phyloP scores from a whole-genome alignment of 495 filamentous ascomycete genomes.

The Aspergillus steynii region DNA sequence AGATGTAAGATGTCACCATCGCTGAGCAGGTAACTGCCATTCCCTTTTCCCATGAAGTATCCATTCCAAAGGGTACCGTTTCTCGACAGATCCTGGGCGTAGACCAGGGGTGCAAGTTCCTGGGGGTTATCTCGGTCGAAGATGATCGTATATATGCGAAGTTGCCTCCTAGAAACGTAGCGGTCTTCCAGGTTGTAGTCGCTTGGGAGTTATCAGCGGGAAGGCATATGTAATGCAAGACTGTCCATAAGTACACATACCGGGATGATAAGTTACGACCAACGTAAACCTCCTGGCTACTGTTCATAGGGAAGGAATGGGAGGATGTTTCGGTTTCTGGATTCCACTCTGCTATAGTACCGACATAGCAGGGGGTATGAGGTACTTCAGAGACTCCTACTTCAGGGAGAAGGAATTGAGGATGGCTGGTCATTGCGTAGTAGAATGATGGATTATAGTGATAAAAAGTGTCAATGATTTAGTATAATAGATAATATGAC shows the following conservation, averaged over 20 bases:
- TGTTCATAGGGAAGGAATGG: constrained; percentile 24
- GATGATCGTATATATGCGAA: constrained; percentile 62
- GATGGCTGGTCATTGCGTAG: not conserved
- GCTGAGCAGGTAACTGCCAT: constrained; percentile 50
- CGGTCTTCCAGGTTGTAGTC: constrained; percentile 41
- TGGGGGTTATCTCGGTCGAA: constrained; percentile 41
- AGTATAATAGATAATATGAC: not conserved
- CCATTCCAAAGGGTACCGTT: constrained; percentile 59
- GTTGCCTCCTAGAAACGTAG: constrained; percentile 56
- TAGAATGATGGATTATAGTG: not conserved
- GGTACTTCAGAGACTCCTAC: too few species aligned
- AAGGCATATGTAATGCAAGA: not conserved
- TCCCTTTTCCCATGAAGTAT: constrained; percentile 40
- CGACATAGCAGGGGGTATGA: constrained; percentile 18
- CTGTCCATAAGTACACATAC: constrained; percentile 11
- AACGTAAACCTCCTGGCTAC: constrained; percentile 35
- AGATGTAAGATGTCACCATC: constrained; percentile 53
- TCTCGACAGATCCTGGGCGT: constrained; percentile 59
- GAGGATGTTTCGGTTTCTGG: constrained; percentile 10
- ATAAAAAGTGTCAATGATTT: not conserved
- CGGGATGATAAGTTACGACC: constrained; percentile 38
- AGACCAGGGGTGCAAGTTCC: constrained; percentile 52
- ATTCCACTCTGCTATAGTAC: constrained; percentile 28
- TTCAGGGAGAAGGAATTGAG: not conserved
- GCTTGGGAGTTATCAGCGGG: constrained; percentile 27